Evolutionary conservation across 2,329 filamentous ascomycete genomes (phyloP).

Genomic region (Moelleriella libera): DNA sequence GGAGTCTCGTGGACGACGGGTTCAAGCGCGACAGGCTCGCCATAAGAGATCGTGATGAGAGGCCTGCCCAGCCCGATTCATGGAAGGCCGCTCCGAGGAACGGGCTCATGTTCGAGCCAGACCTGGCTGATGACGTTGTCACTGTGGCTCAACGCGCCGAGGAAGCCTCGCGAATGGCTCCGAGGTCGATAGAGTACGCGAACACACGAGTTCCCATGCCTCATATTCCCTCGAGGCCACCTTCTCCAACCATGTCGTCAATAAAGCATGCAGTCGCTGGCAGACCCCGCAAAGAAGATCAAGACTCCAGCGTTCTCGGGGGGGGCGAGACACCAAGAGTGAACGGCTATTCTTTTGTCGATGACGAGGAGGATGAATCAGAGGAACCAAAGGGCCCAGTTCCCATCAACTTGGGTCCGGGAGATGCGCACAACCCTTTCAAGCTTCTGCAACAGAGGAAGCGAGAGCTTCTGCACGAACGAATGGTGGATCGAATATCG

Average conservation of each 20-base stretch:
- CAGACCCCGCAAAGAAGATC: slow-evolving; percentile 45
- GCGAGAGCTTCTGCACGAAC: slow-evolving; percentile 69
- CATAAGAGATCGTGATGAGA: slow-evolving; percentile 52
- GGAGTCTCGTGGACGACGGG: slow-evolving; percentile 39
- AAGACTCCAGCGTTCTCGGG: slow-evolving; percentile 39
- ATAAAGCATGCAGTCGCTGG: slow-evolving; percentile 75
- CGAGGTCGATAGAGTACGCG: slow-evolving; percentile 63
- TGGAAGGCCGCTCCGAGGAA: slow-evolving; percentile 70
- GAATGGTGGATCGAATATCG: slow-evolving; percentile 72
- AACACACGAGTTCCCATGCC: slow-evolving; percentile 65
- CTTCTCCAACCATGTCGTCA: slow-evolving; percentile 73
- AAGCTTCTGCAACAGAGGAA: slow-evolving; percentile 59
- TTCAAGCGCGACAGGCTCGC: slow-evolving; percentile 43
- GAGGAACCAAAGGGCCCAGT: slow-evolving; percentile 13
- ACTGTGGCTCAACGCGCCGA: slow-evolving; percentile 59
- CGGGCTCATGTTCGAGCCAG: slow-evolving; percentile 71
- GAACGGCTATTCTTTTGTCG: slow-evolving; percentile 89
- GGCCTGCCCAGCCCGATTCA: slow-evolving; percentile 62
- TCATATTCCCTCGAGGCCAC: slow-evolving; percentile 31
- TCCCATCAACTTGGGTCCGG: slow-evolving; percentile 42
- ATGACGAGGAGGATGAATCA: slow-evolving; percentile 50
- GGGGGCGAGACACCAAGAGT: slow-evolving; percentile 76
- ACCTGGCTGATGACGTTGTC: slow-evolving; percentile 42
- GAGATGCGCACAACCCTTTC: slow-evolving; percentile 63
- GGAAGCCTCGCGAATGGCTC: slow-evolving; percentile 55